Conservation (phyloP, 768 basidiomycete genomes). For the Pleurotus pulmonarius region DNA sequence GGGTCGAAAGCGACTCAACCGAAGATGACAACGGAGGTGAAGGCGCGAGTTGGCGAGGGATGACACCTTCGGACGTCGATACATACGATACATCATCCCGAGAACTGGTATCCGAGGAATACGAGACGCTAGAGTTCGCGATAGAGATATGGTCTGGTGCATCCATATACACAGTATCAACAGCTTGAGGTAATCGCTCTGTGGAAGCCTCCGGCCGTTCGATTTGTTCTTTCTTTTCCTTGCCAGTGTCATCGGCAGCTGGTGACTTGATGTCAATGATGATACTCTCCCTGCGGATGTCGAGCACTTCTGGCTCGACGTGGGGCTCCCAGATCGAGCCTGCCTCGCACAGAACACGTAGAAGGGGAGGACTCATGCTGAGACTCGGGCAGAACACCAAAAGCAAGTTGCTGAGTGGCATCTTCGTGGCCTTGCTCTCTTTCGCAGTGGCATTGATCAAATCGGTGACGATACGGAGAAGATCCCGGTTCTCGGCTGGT, state of each 20-base stretch:
- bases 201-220: background rate
- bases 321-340: constrained; percentile 59
- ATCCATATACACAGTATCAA: constrained; percentile 35
- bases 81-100: constrained; percentile 10
- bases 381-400: constrained; percentile 87
- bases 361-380: constrained; percentile 69
- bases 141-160: constrained; percentile 2
- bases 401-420: constrained; percentile 88
- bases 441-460: constrained; percentile 74
- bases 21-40: constrained; percentile 55
- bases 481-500: constrained; percentile 77
- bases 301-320: constrained; percentile 22
- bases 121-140: background rate
- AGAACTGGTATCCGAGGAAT: constrained; percentile 7
- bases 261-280: constrained; percentile 24
- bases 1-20: constrained; percentile 57
- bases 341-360: constrained; percentile 72
- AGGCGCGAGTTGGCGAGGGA: constrained; percentile 19
- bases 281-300: constrained; percentile 23
- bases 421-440: constrained; percentile 73
- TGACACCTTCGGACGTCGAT: constrained; percentile 27
- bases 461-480: constrained; percentile 79
- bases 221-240: background rate
- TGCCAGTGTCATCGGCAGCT: constrained; percentile 7
- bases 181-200: constrained; percentile 12